Conservation (phyloP, 2,329 filamentous ascomycete genomes). For the Fusarium multiceps region DNA sequence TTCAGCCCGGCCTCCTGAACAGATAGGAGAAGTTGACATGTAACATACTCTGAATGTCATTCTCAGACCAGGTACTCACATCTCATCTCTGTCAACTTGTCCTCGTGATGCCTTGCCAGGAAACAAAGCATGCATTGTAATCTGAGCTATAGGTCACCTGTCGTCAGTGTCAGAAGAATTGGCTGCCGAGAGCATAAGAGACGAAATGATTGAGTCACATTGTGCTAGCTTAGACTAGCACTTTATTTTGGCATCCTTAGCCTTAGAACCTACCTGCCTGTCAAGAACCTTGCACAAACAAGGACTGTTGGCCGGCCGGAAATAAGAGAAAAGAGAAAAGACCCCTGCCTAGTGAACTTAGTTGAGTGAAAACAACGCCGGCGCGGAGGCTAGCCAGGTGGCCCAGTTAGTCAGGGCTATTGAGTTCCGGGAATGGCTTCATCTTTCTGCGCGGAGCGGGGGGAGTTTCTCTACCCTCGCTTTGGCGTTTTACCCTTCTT, state of each 20-base stretch:
- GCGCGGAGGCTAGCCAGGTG: background rate
- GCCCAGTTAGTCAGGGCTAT: background rate
- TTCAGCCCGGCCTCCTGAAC: background rate
- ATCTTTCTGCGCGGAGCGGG: background rate
- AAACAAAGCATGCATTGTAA: background rate
- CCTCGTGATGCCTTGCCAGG: background rate
- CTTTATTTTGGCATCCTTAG: background rate
- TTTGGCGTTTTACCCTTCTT: background rate
- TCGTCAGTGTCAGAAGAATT: background rate
- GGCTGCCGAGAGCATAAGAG: background rate
- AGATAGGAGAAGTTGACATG: background rate
- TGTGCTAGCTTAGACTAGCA: background rate
- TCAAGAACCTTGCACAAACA: background rate
- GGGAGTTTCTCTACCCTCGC: background rate
- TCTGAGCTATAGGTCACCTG: background rate
- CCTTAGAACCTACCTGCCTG: background rate
- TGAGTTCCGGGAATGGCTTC: slow-evolving; percentile 27
- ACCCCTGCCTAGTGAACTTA: background rate
- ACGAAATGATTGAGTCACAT: background rate
- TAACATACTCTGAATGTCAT: background rate
- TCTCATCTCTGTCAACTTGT: background rate
- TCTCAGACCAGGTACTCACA: background rate
- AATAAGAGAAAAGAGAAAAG: background rate
- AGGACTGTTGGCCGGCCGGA: background rate
- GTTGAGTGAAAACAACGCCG: background rate